phyloP scores from a whole-genome alignment of 495 filamentous ascomycete genomes.

The Cercophora samala region DNA sequence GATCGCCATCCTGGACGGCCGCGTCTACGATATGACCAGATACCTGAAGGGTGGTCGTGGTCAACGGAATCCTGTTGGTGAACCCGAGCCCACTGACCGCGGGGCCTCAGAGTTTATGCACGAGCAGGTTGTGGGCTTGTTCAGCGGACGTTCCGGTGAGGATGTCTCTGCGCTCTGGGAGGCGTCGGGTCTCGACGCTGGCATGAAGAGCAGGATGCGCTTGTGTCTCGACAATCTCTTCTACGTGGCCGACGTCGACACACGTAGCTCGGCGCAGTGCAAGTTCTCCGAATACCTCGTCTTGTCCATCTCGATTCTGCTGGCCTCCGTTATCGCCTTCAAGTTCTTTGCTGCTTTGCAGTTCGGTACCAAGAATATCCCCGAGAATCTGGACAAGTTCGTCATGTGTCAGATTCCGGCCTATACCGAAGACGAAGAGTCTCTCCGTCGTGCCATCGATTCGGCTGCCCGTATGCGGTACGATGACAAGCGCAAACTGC shows the following conservation, averaged over 20 bases:
- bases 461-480: constrained; percentile 94
- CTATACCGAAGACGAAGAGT: constrained; percentile 98
- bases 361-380: constrained; percentile 84
- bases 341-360: constrained; percentile 97
- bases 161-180: constrained; percentile 87
- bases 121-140: constrained; percentile 66
- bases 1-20: constrained; percentile 75
- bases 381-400: constrained; percentile 97
- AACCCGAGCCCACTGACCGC: constrained; percentile 41
- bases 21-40: constrained; percentile 87
- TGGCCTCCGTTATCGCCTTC: constrained; percentile 80
- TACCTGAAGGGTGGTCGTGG: constrained; percentile 77
- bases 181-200: constrained; percentile 54
- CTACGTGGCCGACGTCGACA: constrained; percentile 89
- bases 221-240: constrained; percentile 92
- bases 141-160: constrained; percentile 67
- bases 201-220: constrained; percentile 64
- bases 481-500: constrained; percentile 95
- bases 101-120: constrained; percentile 82
- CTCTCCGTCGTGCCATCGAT: constrained; percentile 92
- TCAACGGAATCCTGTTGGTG: constrained; percentile 52
- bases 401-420: constrained; percentile 96
- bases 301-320: constrained; percentile 79
- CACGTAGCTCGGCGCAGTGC: constrained; percentile 80
- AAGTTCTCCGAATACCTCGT: constrained; percentile 88